Percentiles rank a stretch among this genome's conserved stretches.
Conservation (phyloP, 305 asterid species). For the Withania somnifera region DNA sequence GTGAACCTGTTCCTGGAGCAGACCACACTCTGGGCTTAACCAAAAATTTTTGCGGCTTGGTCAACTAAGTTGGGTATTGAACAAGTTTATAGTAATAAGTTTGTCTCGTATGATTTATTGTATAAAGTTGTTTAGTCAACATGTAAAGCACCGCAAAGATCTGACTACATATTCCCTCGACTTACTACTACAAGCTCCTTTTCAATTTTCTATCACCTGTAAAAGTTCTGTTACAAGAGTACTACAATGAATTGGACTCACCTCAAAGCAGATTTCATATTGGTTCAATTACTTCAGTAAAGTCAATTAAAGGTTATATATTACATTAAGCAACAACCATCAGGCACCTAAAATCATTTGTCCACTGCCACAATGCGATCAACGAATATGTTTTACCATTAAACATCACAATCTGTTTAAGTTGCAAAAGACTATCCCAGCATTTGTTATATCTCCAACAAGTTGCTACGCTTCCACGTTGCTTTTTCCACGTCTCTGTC, state of each 20-base stretch:
- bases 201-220: background rate
- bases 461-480: background rate
- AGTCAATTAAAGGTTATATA: background rate
- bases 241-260: background rate
- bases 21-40: background rate
- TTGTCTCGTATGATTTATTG: background rate
- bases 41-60: too few relatives aligned
- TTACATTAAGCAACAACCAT: background rate
- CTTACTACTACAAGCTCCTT: background rate
- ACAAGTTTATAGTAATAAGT: background rate
- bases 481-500: slow-evolving; percentile 22
- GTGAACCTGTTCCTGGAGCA: background rate
- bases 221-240: background rate
- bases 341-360: background rate
- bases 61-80: background rate
- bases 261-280: background rate
- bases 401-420: background rate
- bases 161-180: background rate
- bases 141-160: background rate
- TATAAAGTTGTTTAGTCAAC: background rate
- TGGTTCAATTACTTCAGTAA: background rate
- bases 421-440: background rate
- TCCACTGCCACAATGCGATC: background rate
- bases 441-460: background rate
- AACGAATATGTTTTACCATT: background rate